Evolutionary conservation across 1,139 yeast species (phyloP).

Genomic region (Diutina catenulata): DNA sequence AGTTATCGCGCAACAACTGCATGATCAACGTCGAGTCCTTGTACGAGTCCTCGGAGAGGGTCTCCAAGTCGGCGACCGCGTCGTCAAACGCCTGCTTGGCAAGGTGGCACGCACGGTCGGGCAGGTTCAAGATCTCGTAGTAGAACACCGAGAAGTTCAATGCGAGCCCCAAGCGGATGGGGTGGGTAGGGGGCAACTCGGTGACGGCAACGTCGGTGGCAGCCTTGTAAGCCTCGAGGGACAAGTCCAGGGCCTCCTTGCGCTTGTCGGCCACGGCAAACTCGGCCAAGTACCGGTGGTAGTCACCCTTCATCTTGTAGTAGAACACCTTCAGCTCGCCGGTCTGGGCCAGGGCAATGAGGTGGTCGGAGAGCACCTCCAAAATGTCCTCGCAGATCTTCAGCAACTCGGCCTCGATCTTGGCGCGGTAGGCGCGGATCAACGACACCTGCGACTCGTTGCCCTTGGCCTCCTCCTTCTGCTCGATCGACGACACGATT

Average conservation of each 20-base stretch:
- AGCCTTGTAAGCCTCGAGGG: constrained; percentile 87
- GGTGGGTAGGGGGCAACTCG: constrained; percentile 97
- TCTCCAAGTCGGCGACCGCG: constrained; percentile 97
- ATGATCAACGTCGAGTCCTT: constrained; percentile 96
- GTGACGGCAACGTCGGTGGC: constrained; percentile 97
- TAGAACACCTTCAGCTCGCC: constrained; percentile 98
- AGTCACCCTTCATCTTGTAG: constrained; percentile 99
- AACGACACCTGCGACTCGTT: constrained; percentile 78
- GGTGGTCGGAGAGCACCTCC: constrained; percentile 75
- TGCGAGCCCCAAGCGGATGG: constrained; percentile 96
- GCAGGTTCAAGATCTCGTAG: constrained; percentile 95
- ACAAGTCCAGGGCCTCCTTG: constrained; percentile 83
- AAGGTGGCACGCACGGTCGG: constrained; percentile 96
- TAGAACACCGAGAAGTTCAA: constrained; percentile 96
- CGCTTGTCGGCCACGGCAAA: constrained; percentile 87
- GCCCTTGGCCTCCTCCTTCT: constrained; percentile 95
- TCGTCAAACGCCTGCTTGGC: constrained; percentile 99
- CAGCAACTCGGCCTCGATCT: constrained; percentile 87
- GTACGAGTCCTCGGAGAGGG: constrained; percentile 94
- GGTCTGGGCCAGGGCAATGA: constrained; percentile 88
- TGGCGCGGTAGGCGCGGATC: constrained; percentile 89
- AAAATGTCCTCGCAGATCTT: constrained; percentile 92
- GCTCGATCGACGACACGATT: constrained; percentile 94
- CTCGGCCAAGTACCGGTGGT: constrained; percentile 98
- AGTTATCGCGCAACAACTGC: constrained; percentile 97